Conservation (phyloP, 176 grass and related monocot species). For the Elymus sibiricus region DNA sequence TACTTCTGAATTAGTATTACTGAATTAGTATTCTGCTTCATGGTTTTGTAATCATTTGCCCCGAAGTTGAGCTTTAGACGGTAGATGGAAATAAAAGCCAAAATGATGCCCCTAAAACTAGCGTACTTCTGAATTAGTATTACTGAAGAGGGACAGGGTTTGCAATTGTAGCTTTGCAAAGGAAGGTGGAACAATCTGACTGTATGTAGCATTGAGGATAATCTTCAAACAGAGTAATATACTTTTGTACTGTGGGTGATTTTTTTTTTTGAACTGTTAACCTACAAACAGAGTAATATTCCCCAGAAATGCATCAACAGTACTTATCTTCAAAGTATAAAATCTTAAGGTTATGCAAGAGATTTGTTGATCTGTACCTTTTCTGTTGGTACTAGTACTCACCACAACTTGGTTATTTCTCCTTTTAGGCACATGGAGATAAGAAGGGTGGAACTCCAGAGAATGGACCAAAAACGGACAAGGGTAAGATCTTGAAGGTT, state of each 20-base stretch:
- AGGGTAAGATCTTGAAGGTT: slow-evolving; percentile 44
- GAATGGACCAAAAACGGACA: slow-evolving; percentile 36
- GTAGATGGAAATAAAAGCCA: not conserved
- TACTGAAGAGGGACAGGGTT: not conserved
- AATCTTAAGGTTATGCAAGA: not conserved
- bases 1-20: too few species aligned
- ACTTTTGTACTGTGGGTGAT: too few species aligned
- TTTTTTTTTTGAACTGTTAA: too few species aligned
- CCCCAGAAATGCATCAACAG: not conserved
- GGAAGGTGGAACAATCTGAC: too few species aligned
- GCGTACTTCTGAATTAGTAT: not conserved
- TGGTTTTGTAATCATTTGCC: too few species aligned
- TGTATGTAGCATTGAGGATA: too few species aligned
- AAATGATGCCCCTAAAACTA: not conserved
- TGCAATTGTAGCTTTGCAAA: not conserved
- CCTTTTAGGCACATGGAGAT: slow-evolving; percentile 30
- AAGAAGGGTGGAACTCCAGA: slow-evolving; percentile 28
- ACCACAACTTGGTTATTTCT: not conserved
- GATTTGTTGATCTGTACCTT: not conserved
- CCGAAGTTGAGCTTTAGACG: not conserved
- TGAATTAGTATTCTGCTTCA: too few species aligned
- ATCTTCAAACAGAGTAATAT: not conserved
- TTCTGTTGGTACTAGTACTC: not conserved
- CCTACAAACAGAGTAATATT: not conserved
- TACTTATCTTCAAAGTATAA: not conserved